Evolutionary conservation across 208 protist species (phyloP).

Genomic region (Trypanosoma lewisi): DNA sequence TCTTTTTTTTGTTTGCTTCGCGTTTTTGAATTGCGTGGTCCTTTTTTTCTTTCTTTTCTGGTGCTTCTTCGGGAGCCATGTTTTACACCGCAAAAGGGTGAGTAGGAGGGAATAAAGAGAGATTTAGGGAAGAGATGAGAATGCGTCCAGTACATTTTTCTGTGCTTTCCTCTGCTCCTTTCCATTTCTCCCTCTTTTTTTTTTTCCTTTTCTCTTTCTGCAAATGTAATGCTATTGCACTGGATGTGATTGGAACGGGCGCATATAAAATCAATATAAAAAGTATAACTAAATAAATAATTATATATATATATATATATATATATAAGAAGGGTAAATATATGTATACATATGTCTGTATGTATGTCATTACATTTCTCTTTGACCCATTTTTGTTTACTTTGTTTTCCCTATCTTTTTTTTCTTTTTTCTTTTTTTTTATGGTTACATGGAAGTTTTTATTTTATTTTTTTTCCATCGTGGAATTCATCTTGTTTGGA

Average conservation of each 20-base stretch:
- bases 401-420: not conserved
- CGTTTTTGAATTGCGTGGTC: slow-evolving; percentile 11
- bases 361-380: not conserved
- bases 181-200: not conserved
- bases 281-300: not conserved
- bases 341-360: slow-evolving; percentile 8
- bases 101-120: too few species aligned
- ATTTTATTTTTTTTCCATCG: too few species aligned
- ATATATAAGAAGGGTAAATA: too few species aligned
- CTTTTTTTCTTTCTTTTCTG: slow-evolving; percentile 15
- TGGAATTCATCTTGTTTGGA: too few species aligned
- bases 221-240: not conserved
- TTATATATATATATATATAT: too few species aligned
- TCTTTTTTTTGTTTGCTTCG: slow-evolving; percentile 9
- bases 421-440: not conserved
- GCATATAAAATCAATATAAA: not conserved
- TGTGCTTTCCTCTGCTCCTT: not conserved
- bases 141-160: not conserved
- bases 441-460: not conserved
- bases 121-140: not conserved
- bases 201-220: not conserved
- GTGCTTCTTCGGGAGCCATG: slow-evolving; percentile 6
- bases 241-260: too few species aligned
- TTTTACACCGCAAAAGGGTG: not conserved
- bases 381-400: not conserved